Conservation (phyloP, 2,329 filamentous ascomycete genomes). For the Epichloe sibirici region DNA sequence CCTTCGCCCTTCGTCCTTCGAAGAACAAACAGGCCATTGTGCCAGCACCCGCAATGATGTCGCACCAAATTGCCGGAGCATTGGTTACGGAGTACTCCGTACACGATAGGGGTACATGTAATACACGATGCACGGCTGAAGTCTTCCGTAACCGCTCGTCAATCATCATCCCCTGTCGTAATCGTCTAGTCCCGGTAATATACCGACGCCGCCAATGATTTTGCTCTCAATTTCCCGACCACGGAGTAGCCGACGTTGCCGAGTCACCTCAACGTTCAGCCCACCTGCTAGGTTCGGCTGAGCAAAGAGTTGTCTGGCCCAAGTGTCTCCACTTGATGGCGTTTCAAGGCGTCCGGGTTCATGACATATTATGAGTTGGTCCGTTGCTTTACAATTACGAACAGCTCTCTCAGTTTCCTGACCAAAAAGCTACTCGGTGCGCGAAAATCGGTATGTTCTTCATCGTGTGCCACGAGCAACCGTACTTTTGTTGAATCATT, state of each 20-base stretch:
- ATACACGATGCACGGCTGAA: neutral
- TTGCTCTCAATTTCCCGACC: neutral
- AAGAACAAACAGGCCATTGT: neutral
- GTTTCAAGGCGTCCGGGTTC: neutral
- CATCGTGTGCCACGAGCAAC: neutral
- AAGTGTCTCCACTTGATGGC: constrained; percentile 3
- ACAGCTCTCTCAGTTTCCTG: neutral
- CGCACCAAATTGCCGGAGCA: neutral
- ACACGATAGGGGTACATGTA: neutral
- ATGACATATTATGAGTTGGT: neutral
- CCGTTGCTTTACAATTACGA: neutral
- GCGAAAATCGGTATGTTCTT: neutral
- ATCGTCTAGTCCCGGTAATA: neutral
- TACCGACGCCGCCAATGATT: neutral
- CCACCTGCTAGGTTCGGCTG: neutral
- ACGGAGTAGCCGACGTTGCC: too few species aligned
- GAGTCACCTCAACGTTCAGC: neutral
- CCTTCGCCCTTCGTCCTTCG: too few species aligned
- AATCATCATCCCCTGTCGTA: neutral
- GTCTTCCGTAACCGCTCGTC: neutral
- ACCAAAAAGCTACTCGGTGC: neutral
- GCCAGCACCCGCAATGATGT: neutral
- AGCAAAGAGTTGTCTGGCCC: neutral
- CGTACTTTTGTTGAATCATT: neutral
- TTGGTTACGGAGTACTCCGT: neutral